phyloP scores from a whole-genome alignment of 2,329 filamentous ascomycete species.

The Ceratocystis eucalypticola region DNA sequence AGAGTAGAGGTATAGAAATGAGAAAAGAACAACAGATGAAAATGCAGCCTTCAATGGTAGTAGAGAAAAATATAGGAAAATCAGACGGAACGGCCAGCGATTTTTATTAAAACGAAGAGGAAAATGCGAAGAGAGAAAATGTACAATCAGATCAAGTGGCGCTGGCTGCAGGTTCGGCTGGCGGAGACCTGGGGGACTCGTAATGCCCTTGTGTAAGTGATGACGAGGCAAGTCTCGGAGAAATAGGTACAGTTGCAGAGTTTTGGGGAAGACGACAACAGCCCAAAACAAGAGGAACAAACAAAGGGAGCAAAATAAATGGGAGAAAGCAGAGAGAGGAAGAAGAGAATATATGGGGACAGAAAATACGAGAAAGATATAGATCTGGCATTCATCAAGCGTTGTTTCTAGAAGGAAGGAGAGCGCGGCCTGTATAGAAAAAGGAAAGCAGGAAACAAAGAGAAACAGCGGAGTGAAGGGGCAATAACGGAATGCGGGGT shows the following conservation, averaged over 20 bases:
- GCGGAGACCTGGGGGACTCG: neutral
- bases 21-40: too few relatives aligned
- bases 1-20: too few relatives aligned
- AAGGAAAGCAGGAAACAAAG: neutral
- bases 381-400: neutral
- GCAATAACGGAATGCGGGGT: neutral
- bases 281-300: neutral
- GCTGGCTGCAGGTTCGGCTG: neutral
- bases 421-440: neutral
- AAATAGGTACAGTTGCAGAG: neutral
- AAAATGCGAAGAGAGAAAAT: neutral
- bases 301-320: neutral
- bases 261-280: too few relatives aligned
- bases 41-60: too few relatives aligned
- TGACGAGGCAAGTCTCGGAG: slow-evolving; percentile 7
- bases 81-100: neutral
- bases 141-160: slow-evolving; percentile 5
- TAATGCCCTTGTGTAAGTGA: slow-evolving; percentile 8
- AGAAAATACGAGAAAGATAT: neutral
- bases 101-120: neutral
- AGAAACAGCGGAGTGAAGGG: slow-evolving; percentile 5
- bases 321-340: neutral
- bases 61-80: slow-evolving; percentile 5
- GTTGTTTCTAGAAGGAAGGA: neutral
- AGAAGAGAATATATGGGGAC: neutral